Base-by-base conservation (phyloP, 2,329 filamentous ascomycete genomes). In the Scedosporium apiospermum region DNA sequence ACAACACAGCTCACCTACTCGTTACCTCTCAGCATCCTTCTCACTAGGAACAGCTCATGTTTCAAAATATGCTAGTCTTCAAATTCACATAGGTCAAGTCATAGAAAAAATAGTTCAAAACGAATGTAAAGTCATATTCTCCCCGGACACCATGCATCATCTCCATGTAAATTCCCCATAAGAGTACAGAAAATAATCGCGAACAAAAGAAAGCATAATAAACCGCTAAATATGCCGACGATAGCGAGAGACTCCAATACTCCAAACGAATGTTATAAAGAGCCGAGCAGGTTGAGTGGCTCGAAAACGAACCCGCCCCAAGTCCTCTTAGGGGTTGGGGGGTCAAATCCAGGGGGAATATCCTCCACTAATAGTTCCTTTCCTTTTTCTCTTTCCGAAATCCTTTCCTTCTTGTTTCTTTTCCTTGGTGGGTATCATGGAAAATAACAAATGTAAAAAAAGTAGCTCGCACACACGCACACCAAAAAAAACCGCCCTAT, bases 351-450 rank as follows among this genome's bases (percentile, higher is more conserved):
- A 14, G 18, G 23, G 51, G 51, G 51, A 55, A 55, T 55, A 55
- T 55, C 51, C 51, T 55, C 51, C 51, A 23, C 51, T 55, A 55
- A 12, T 18, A 55, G 3, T 18, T 55, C 23, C 51, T 23, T 55
- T 23, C 23, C 12, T 55, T 55, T 55, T 23, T 23, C 21, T 55
- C 51, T 14, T 55, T 23, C 51, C 18, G 23, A 27, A 55, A 23
- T 23, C 12, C 12, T 7, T 55, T 26, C 49, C 49, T 5, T 55
- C 23, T 14, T 23, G 18, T 23, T 55, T 14, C 12, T 55, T 55
- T 55, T 55, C 51, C 51, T 49, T 55, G 51, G 51, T 55, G 51
- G 51, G 51, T 55, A 55, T 55, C 51, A 55, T 27, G 51, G 51
- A 27, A 55, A 55, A 14, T 10, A 27, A 14, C 12, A 27, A 55